Conservation (phyloP, 225 moss, liverwort and hornwort species). For the Neckera pumila region DNA sequence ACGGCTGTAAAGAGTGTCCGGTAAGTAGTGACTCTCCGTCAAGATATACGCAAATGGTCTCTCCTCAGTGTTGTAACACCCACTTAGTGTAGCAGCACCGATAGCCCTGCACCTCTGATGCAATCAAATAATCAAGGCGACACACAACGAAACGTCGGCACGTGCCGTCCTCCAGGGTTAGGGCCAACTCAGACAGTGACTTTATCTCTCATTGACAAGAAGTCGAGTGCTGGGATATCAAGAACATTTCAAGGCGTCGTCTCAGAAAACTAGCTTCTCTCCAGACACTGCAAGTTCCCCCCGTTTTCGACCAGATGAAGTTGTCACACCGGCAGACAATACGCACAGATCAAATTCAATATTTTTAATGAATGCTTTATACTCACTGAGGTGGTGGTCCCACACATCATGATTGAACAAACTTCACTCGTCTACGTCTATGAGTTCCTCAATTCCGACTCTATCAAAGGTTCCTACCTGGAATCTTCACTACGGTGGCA, state of each 20-base stretch:
- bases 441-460: background rate
- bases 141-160: background rate
- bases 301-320: background rate
- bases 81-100: background rate
- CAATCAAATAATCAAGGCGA: background rate
- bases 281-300: background rate
- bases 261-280: background rate
- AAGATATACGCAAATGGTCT: background rate
- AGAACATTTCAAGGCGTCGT: background rate
- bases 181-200: background rate
- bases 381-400: background rate
- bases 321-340: background rate
- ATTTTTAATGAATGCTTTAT: conserved; percentile 10
- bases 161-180: background rate
- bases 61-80: background rate
- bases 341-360: background rate
- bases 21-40: background rate
- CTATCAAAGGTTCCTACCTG: background rate
- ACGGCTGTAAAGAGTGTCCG: background rate
- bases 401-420: conserved; percentile 4
- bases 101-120: background rate
- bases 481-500: background rate
- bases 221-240: background rate
- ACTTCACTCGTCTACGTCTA: background rate
- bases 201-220: background rate